phyloP scores from a whole-genome alignment of 2,329 filamentous ascomycete species.

The Exophiala sideris region DNA sequence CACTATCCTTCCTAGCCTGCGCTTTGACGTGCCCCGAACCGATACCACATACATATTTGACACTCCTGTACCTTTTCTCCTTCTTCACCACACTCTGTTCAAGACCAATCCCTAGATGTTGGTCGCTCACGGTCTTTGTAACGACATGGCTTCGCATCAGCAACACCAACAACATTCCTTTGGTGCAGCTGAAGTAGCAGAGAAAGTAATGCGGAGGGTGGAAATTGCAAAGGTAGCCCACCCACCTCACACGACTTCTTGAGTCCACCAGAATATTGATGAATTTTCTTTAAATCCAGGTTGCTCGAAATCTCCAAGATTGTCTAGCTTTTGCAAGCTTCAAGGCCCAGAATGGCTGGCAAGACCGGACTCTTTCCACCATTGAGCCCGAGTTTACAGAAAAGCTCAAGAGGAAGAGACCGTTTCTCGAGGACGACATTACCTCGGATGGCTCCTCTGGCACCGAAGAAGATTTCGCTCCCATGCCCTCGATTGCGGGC shows the following conservation, averaged over 20 bases:
- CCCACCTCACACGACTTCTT: slow-evolving; percentile 16
- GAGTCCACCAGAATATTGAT: slow-evolving; percentile 10
- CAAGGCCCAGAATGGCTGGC: slow-evolving; percentile 94
- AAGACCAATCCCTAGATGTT: slow-evolving; percentile 24
- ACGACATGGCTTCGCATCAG: slow-evolving; percentile 35
- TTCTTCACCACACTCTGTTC: slow-evolving; percentile 13
- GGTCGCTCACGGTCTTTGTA: slow-evolving; percentile 29
- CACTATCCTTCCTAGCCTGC: slow-evolving; percentile 23
- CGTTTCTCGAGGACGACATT: slow-evolving; percentile 65
- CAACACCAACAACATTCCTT: slow-evolving; percentile 25
- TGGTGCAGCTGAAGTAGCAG: slow-evolving; percentile 41
- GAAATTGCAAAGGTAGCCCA: slow-evolving; percentile 68
- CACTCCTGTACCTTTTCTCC: slow-evolving; percentile 17
- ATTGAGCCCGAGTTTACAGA: slow-evolving; percentile 83
- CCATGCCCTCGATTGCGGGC: slow-evolving; percentile 71
- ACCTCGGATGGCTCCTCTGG: slow-evolving; percentile 85
- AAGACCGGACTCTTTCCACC: slow-evolving; percentile 79
- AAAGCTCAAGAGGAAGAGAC: slow-evolving; percentile 70
- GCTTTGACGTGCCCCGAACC: slow-evolving; percentile 22
- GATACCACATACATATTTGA: slow-evolving; percentile 26
- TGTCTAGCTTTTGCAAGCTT: slow-evolving; percentile 93
- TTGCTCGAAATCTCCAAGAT: slow-evolving; percentile 88
- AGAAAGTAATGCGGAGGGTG: slow-evolving; percentile 67
- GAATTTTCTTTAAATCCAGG: slow-evolving; percentile 54
- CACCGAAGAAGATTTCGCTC: slow-evolving; percentile 60